These are phyloP conservation scores for Hypocreales sp. DNA, from an alignment of 2,329 filamentous ascomycete species.

Conservation along the genomic window DNA sequence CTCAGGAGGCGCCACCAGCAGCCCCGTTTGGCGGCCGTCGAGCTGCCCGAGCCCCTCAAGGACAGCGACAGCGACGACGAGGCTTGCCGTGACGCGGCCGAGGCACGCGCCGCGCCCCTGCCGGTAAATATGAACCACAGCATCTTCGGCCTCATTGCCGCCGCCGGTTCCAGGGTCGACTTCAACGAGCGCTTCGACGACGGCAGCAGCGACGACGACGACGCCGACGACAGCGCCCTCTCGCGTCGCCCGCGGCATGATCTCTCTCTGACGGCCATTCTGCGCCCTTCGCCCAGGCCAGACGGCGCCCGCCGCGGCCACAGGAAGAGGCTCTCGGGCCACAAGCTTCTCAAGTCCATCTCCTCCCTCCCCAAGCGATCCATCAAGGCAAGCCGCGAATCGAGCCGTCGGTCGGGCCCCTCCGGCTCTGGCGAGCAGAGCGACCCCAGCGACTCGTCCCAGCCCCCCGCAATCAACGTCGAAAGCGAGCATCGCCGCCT, in stretches of 20 bases:
- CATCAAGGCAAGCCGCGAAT: constrained; percentile 24
- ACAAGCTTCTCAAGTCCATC: constrained; percentile 50
- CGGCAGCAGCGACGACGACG: constrained; percentile 70
- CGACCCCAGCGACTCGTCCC: constrained; percentile 10
- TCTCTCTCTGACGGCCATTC: constrained; percentile 13
- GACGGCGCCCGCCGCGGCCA: constrained; percentile 24
- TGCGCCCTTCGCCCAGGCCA: constrained; percentile 27
- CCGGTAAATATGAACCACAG: constrained; percentile 80
- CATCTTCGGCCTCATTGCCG: constrained; percentile 83
- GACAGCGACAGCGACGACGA: constrained; percentile 33
- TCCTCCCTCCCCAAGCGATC: constrained; percentile 38
- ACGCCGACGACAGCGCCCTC: constrained; percentile 32
- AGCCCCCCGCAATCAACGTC: constrained; percentile 6
- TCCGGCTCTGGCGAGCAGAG: constrained; percentile 16
- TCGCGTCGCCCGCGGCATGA: too few relatives aligned
- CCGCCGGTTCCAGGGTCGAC: constrained; percentile 68
- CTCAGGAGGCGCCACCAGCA: constrained; percentile 27
- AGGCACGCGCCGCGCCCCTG: constrained; percentile 29
- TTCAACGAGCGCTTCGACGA: constrained; percentile 69
- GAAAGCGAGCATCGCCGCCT: constrained; percentile 28
- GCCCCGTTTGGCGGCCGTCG: constrained; percentile 18
- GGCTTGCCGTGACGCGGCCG: constrained; percentile 24
- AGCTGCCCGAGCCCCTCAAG: constrained; percentile 37
- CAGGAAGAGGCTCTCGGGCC: constrained; percentile 45
- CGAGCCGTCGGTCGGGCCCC: constrained; percentile 21